phyloP scores from a whole-genome alignment of 2,329 filamentous ascomycete genomes.

The Esteya vermicola region DNA sequence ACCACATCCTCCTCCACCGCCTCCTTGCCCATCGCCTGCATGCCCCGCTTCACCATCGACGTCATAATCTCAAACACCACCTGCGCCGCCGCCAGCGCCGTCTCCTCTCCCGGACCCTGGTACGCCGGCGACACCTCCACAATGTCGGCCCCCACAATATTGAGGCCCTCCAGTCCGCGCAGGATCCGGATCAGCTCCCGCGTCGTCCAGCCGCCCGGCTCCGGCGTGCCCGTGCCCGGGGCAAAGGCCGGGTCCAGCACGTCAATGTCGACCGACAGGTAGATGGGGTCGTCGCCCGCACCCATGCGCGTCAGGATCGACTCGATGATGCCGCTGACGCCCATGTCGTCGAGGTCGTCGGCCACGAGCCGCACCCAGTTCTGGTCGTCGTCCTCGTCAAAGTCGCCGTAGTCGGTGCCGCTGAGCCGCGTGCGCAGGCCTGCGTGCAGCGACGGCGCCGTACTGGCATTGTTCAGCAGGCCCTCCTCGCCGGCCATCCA shows the following conservation, averaged over 20 bases:
- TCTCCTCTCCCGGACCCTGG: conserved; percentile 67
- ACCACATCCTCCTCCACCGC: conserved; percentile 6
- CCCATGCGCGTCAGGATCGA: conserved; percentile 60
- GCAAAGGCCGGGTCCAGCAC: conserved; percentile 22
- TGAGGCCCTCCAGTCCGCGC: conserved; percentile 66
- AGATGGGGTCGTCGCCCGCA: conserved; percentile 57
- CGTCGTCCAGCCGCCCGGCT: conserved; percentile 84
- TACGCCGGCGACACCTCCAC: conserved; percentile 83
- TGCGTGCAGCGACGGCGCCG: conserved; percentile 63
- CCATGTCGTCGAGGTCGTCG: conserved; percentile 78
- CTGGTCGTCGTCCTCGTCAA: conserved; percentile 58
- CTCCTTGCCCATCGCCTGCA: conserved; percentile 22
- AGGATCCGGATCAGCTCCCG: conserved; percentile 75
- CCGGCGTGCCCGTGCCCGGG: conserved; percentile 61
- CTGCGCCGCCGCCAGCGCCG: conserved; percentile 70
- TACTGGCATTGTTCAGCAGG: conserved; percentile 54
- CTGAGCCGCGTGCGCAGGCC: conserved; percentile 67
- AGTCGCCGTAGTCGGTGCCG: conserved; percentile 49
- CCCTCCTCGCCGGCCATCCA: conserved; percentile 75
- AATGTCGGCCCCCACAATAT: conserved; percentile 78
- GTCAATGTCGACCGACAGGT: conserved; percentile 20
- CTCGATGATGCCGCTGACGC: conserved; percentile 56
- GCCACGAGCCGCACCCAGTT: conserved; percentile 70
- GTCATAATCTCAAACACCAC: conserved; percentile 77
- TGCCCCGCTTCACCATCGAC: conserved; percentile 41